These are phyloP conservation scores for Colletotrichum sp. DNA, from an alignment of 2,329 filamentous ascomycete genomes.

Conservation along the genomic window DNA sequence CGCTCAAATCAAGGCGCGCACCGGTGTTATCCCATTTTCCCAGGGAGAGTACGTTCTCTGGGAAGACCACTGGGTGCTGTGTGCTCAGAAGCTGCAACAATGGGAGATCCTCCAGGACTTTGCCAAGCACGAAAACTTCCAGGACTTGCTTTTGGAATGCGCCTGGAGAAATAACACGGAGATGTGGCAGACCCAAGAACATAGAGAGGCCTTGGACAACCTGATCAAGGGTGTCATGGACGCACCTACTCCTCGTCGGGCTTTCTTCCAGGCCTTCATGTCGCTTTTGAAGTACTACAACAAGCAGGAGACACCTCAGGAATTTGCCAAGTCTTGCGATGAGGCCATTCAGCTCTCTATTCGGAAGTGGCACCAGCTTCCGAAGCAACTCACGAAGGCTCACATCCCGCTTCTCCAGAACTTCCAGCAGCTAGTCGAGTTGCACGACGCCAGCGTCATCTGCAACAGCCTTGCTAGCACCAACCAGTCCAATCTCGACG, in stretches of 20 bases:
- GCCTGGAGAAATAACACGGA: conserved; percentile 96
- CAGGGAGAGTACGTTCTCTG: conserved; percentile 98
- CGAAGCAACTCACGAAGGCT: conserved; percentile 88
- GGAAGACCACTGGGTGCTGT: conserved; percentile 99
- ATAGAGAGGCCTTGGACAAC: conserved; percentile 87
- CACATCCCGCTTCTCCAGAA: conserved; percentile 95
- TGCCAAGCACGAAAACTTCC: conserved; percentile 98
- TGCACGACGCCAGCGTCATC: conserved; percentile 97
- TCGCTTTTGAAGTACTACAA: conserved; percentile 92
- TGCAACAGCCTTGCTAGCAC: conserved; percentile 89
- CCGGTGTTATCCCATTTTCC: conserved; percentile 94
- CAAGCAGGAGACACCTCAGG: conserved; percentile 78
- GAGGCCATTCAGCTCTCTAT: conserved; percentile 98
- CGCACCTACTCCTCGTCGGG: conserved; percentile 88
- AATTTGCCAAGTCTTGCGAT: conserved; percentile 91
- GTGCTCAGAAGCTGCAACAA: conserved; percentile 96
- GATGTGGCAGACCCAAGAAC: conserved; percentile 87
- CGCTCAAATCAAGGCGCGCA: conserved; percentile 95
- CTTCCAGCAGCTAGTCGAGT: conserved; percentile 96
- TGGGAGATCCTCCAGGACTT: conserved; percentile 99
- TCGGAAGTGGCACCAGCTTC: conserved; percentile 98
- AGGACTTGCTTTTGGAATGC: conserved; percentile 92
- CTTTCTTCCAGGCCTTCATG: conserved; percentile 99
- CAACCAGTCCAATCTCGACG: conserved; percentile 83
- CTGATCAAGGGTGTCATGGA: conserved; percentile 98